Conservation (phyloP, 768 basidiomycete genomes). For the Mycena kentingensis region DNA sequence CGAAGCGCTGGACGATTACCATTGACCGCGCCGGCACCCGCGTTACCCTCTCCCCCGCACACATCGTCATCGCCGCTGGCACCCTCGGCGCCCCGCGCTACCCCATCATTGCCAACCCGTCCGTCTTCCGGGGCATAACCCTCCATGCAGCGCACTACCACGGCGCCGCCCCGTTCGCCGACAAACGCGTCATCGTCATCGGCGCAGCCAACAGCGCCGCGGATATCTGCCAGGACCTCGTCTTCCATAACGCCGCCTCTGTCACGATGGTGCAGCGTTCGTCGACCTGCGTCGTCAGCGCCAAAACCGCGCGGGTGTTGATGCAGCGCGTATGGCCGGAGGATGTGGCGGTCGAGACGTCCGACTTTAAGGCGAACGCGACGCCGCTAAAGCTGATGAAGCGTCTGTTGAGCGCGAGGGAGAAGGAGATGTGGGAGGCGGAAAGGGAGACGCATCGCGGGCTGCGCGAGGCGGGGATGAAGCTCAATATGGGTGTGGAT, state of each 20-base stretch:
- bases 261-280: conserved; percentile 48
- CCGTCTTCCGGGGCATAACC: conserved; percentile 33
- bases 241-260: conserved; percentile 30
- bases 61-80: conserved; percentile 44
- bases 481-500: conserved; percentile 36
- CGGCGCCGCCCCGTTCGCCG: conserved; percentile 31
- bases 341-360: conserved; percentile 22
- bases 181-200: conserved; percentile 40
- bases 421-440: conserved; percentile 26
- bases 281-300: conserved; percentile 37
- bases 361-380: conserved; percentile 29
- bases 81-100: conserved; percentile 35
- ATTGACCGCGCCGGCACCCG: conserved; percentile 31
- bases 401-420: conserved; percentile 19
- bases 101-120: conserved; percentile 28
- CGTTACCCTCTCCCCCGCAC: conserved; percentile 37
- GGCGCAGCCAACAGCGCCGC: conserved; percentile 42
- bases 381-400: conserved; percentile 29
- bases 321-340: conserved; percentile 24
- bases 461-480: conserved; percentile 38
- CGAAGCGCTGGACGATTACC: conserved; percentile 36
- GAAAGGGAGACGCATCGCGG: conserved; percentile 39
- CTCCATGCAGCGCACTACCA: conserved; percentile 35
- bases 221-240: conserved; percentile 42
- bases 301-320: neutral